Percentiles rank a stretch among this genome's conserved stretches.
Evolutionary conservation across 129 eudicot species (phyloP).

Genomic region (Cynara cardunculus): DNA sequence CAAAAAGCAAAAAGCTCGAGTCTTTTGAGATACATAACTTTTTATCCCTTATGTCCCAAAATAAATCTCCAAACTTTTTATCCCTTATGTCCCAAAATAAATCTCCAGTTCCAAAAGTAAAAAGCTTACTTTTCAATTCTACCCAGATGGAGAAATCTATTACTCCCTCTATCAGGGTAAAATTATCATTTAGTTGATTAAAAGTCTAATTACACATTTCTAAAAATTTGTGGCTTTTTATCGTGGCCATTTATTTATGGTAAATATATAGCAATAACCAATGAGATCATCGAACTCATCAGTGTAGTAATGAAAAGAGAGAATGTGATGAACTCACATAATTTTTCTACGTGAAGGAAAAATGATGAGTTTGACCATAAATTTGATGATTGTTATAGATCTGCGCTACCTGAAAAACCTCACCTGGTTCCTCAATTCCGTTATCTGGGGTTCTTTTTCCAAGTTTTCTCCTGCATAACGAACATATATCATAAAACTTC

Average conservation of each 20-base stretch:
- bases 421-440: constrained; percentile 90
- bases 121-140: not conserved
- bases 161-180: not conserved
- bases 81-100: too few relatives aligned
- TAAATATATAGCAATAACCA: constrained; percentile 4
- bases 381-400: not conserved
- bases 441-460: constrained; percentile 77
- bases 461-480: constrained; percentile 63
- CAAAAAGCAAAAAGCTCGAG: constrained; percentile 2
- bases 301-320: not conserved
- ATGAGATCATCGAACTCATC: not conserved
- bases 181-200: not conserved
- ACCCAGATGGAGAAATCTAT: not conserved
- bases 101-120: not conserved
- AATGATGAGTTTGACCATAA: not conserved
- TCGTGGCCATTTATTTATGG: not conserved
- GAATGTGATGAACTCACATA: not conserved
- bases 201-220: not conserved
- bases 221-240: not conserved
- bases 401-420: constrained; percentile 1
- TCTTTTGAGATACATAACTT: not conserved
- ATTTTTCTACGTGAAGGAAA: not conserved
- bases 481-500: not conserved
- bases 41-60: not conserved
- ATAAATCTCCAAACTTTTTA: not conserved